These are phyloP conservation scores for Vigna mungo DNA, from an alignment of 306 rosid genomes.

Conservation along the genomic window DNA sequence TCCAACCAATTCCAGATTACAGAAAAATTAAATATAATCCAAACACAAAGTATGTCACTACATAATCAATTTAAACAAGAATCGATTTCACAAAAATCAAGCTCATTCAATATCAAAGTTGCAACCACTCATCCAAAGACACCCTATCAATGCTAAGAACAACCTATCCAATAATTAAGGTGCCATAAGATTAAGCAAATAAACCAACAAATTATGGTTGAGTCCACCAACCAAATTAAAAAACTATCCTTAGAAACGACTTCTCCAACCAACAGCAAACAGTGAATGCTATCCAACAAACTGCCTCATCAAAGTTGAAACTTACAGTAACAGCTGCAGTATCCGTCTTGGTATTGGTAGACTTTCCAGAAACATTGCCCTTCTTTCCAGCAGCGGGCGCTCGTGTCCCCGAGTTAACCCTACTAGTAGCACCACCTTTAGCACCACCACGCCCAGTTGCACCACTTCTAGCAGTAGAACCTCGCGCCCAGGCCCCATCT, in stretches of 20 bases:
- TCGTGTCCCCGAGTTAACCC: conserved; percentile 65
- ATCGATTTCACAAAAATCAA: no score
- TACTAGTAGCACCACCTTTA: conserved; percentile 64
- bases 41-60: background rate
- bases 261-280: background rate
- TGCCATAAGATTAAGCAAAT: conserved; percentile 6
- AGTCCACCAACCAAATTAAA: conserved; percentile 18
- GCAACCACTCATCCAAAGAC: background rate
- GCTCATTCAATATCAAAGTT: background rate
- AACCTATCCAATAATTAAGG: background rate
- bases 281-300: conserved; percentile 6
- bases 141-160: background rate
- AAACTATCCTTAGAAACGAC: conserved; percentile 4
- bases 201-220: background rate
- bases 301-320: conserved; percentile 45
- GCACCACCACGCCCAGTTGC: conserved; percentile 76
- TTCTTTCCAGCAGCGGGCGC: conserved; percentile 71
- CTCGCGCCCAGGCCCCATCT: conserved; percentile 90
- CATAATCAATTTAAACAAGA: background rate
- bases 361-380: conserved; percentile 65
- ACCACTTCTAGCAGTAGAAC: conserved; percentile 59
- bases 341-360: conserved; percentile 78
- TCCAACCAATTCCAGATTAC: background rate
- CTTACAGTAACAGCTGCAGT: conserved; percentile 63
- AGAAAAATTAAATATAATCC: no score